A percentile compares a stretch with the other conserved stretches of the same genome.
Conservation (phyloP, 2,329 filamentous ascomycete species). For the Aureobasidium sp. region DNA sequence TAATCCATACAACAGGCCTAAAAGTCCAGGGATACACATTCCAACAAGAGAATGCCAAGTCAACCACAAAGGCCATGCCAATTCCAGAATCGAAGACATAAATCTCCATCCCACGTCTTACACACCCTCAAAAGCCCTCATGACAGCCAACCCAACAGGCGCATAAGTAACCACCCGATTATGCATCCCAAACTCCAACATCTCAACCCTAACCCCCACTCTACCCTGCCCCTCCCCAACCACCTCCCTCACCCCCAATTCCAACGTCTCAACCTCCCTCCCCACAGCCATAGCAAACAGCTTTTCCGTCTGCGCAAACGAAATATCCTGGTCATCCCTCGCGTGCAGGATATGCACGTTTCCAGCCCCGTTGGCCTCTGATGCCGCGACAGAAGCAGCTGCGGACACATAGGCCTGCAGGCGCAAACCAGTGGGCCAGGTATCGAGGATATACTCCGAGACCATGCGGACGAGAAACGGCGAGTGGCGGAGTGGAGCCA, state of each 20-base stretch:
- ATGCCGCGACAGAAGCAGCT: constrained; percentile 26
- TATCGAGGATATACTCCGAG: constrained; percentile 59
- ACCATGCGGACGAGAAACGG: constrained; percentile 56
- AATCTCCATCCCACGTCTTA: neutral
- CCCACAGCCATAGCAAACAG: constrained; percentile 53
- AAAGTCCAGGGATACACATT: neutral
- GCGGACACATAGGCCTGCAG: constrained; percentile 54
- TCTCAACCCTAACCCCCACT: constrained; percentile 33
- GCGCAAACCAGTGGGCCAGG: constrained; percentile 65
- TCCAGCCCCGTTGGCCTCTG: constrained; percentile 28
- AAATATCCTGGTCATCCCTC: constrained; percentile 72
- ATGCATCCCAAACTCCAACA: constrained; percentile 45
- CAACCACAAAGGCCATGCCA: no score
- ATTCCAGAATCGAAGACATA: no score
- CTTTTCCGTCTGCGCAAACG: constrained; percentile 58
- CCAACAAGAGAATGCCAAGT: neutral
- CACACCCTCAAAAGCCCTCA: constrained; percentile 51
- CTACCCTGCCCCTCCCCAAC: constrained; percentile 20
- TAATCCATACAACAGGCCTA: neutral
- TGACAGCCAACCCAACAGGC: constrained; percentile 54
- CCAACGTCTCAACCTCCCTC: constrained; percentile 24
- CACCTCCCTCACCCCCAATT: constrained; percentile 22
- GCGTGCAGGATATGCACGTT: constrained; percentile 69
- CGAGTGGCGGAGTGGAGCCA: constrained; percentile 64
- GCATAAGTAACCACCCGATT: constrained; percentile 60